Evolutionary conservation across 176 grass and related monocot genomes (phyloP).

Genomic region (Hyparrhenia diplandra): DNA sequence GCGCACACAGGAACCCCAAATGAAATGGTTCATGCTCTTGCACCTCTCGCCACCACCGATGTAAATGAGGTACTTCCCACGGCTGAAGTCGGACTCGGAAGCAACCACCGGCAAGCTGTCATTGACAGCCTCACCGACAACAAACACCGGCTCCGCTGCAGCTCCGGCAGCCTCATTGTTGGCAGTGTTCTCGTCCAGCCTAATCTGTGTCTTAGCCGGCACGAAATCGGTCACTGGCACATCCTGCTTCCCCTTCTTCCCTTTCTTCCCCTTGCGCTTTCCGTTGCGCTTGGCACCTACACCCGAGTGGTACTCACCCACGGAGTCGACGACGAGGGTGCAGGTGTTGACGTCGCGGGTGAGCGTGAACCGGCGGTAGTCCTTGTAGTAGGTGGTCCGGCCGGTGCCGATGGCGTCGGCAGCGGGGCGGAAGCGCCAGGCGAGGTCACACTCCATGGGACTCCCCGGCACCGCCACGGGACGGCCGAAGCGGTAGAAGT

Average conservation of each 20-base stretch:
- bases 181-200: constrained; percentile 58
- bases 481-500: constrained; percentile 86
- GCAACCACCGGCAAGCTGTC: constrained; percentile 68
- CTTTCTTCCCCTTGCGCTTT: constrained; percentile 53
- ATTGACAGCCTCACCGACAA: constrained; percentile 76
- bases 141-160: constrained; percentile 26
- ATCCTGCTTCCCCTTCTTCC: constrained; percentile 41
- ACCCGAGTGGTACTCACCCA: constrained; percentile 81
- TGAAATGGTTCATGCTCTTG: constrained; percentile 95
- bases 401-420: constrained; percentile 47
- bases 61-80: constrained; percentile 67
- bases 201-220: constrained; percentile 36
- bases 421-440: constrained; percentile 87
- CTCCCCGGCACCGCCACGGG: constrained; percentile 55
- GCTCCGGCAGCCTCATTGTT: constrained; percentile 34
- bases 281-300: constrained; percentile 48
- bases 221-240: constrained; percentile 21
- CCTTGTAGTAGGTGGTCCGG: constrained; percentile 81
- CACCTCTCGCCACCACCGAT: constrained; percentile 82
- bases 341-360: constrained; percentile 60
- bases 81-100: constrained; percentile 72
- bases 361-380: constrained; percentile 86
- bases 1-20: constrained; percentile 87
- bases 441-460: constrained; percentile 68
- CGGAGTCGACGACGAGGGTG: constrained; percentile 39